These are phyloP conservation scores for Colletotrichum falcatum DNA, from an alignment of 2,329 filamentous ascomycete genomes.

Conservation along the genomic window DNA sequence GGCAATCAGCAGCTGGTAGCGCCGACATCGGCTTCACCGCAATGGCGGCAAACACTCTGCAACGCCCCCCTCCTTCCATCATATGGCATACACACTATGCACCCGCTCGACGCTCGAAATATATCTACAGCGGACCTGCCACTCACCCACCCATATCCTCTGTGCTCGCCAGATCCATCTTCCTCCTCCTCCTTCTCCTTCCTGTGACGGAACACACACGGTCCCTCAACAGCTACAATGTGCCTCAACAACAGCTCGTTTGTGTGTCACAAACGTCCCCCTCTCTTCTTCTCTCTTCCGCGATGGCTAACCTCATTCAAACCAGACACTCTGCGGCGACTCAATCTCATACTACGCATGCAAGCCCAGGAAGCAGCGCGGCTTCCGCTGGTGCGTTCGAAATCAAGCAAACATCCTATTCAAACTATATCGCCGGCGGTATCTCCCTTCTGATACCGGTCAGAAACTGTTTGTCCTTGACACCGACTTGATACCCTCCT, in stretches of 20 bases:
- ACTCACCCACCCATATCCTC: too few species aligned
- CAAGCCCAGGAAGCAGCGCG: conserved; percentile 11
- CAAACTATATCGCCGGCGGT: not conserved
- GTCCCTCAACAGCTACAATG: not conserved
- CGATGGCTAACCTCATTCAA: not conserved
- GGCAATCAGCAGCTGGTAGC: not conserved
- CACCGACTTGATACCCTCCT: conserved; percentile 5
- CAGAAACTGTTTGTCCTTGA: not conserved
- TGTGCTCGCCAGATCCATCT: not conserved
- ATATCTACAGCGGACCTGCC: not conserved
- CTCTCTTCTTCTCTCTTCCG: not conserved
- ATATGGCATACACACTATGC: too few species aligned
- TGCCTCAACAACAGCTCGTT: conserved; percentile 10
- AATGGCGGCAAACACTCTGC: not conserved
- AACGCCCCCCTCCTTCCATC: too few species aligned
- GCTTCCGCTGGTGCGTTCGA: conserved; percentile 3
- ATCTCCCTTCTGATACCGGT: not conserved
- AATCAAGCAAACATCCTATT: not conserved
- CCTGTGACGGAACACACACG: not conserved
- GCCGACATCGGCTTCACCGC: not conserved
- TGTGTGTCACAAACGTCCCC: not conserved
- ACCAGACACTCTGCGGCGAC: not conserved
- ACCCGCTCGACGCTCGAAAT: too few species aligned
- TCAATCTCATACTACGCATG: not conserved
- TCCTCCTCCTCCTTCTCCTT: not conserved